phyloP scores from a whole-genome alignment of 208 protist genomes.

The Leishmania tropica region DNA sequence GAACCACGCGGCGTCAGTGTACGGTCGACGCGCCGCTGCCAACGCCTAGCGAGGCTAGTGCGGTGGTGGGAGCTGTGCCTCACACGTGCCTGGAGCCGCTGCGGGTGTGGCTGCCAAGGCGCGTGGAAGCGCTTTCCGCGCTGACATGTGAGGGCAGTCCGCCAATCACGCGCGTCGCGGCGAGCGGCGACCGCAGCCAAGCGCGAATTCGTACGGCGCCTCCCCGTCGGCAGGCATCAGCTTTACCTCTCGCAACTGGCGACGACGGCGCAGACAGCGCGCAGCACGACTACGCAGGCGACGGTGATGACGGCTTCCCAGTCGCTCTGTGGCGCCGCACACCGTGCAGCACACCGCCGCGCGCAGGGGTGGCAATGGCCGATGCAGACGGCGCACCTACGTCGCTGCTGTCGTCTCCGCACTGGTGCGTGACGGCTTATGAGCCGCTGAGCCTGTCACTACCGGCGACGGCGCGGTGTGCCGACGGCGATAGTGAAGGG shows the following conservation, averaged over 20 bases:
- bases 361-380: background rate
- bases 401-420: conserved; percentile 8
- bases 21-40: background rate
- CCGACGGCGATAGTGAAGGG: background rate
- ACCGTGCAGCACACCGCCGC: background rate
- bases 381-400: background rate
- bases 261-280: too few species aligned
- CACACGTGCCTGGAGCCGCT: background rate
- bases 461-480: background rate
- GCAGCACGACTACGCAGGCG: too few species aligned
- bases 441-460: conserved; percentile 10
- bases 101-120: conserved; percentile 18
- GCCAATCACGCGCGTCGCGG: background rate
- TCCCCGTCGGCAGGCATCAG: too few species aligned
- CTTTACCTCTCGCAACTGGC: too few species aligned
- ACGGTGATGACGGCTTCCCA: background rate
- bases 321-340: conserved; percentile 7
- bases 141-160: background rate
- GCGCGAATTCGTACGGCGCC: background rate
- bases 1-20: background rate
- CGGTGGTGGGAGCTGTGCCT: background rate
- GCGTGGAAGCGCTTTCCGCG: background rate
- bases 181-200: background rate
- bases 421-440: conserved; percentile 20
- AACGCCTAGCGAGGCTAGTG: background rate